Conservation (phyloP, 2,329 filamentous ascomycete species). For the Trichoderma sp. region DNA sequence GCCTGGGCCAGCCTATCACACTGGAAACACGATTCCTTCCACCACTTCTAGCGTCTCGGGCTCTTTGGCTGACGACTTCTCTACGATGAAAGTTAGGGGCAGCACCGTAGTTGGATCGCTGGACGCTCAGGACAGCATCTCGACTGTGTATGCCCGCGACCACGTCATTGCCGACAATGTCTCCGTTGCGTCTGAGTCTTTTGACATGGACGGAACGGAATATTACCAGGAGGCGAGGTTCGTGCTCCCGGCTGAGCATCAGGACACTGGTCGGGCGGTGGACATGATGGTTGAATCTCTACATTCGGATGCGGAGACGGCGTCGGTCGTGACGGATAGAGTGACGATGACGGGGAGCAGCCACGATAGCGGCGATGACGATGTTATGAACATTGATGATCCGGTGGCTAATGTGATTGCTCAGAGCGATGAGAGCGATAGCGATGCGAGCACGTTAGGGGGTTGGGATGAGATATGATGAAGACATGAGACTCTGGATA, state of each 20-base stretch:
- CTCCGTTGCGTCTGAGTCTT: slow-evolving; percentile 37
- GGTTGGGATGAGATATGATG: not conserved
- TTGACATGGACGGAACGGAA: slow-evolving; percentile 32
- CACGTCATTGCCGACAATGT: slow-evolving; percentile 35
- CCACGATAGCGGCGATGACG: not conserved
- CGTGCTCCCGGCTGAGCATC: slow-evolving; percentile 33
- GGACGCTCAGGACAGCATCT: slow-evolving; percentile 40
- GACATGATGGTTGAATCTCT: slow-evolving; percentile 26
- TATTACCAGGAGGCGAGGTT: slow-evolving; percentile 38
- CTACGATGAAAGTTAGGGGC: slow-evolving; percentile 33
- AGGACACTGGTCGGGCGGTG: slow-evolving; percentile 27
- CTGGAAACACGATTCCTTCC: slow-evolving; percentile 40
- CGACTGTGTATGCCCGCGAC: slow-evolving; percentile 34
- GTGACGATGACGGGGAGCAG: not conserved
- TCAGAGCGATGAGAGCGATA: slow-evolving; percentile 18
- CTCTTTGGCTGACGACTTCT: slow-evolving; percentile 38
- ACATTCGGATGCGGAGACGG: slow-evolving; percentile 3
- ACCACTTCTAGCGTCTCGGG: slow-evolving; percentile 34
- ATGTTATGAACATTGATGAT: slow-evolving; percentile 1
- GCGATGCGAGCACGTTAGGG: not conserved
- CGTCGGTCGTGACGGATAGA: not conserved
- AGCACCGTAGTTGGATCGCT: slow-evolving; percentile 36
- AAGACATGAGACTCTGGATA: not conserved
- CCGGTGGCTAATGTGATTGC: slow-evolving; percentile 18
- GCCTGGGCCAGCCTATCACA: slow-evolving; percentile 48